Base-by-base conservation (phyloP, 306 rosid genomes). In the Quercus berberidifolia region DNA sequence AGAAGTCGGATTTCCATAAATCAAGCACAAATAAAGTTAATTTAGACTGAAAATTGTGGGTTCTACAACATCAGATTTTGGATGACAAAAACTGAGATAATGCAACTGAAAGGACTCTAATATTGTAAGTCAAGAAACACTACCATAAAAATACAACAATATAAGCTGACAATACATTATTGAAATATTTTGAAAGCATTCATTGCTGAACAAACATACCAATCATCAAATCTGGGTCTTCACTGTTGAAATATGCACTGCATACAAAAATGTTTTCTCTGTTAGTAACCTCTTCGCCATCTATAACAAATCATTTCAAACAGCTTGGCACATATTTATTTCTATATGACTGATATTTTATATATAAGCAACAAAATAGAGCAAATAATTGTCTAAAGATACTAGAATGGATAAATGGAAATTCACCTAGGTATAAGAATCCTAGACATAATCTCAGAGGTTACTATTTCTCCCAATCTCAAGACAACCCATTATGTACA, bases 241-340 rank as follows among this genome's bases (percentile, higher is more conserved):
- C 81, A 74, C 57, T 71, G 68, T 73, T 69, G 73, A 64, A 77
- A 79, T 78, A 80, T 41, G 26, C 76, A 38, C 73, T 80, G 83
- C 49, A 41, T 73, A 72, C 71, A 28, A 70, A 79, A 74, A 71
- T 65, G 49, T 58, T 52, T 59, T 13, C 60, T 70, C 77, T 71
- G 35, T 81, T 76, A 62, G 63, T 55, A 74, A 38, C 60, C 26
- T 74, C 83, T 49, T 71, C 19, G 28, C 58, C 55, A 75, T 28
- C 55, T 65, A 80, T 74, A 57, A 74, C 31, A 28, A 60, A 79
- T 73, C 73, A 73, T 73, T 62, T 79, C 73, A 60, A 55, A 72
- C 35, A 73, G 60, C 71, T 64, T 20, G 78, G 83, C 15, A 63
- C 25, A 19, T 43, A 65, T 43, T 55, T 74, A 65, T 74, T 41